Evolutionary conservation across 805 yeast genomes (phyloP), one percentile per base, ranked within the genome.

Genomic region (Yarrowia porcina): DNA sequence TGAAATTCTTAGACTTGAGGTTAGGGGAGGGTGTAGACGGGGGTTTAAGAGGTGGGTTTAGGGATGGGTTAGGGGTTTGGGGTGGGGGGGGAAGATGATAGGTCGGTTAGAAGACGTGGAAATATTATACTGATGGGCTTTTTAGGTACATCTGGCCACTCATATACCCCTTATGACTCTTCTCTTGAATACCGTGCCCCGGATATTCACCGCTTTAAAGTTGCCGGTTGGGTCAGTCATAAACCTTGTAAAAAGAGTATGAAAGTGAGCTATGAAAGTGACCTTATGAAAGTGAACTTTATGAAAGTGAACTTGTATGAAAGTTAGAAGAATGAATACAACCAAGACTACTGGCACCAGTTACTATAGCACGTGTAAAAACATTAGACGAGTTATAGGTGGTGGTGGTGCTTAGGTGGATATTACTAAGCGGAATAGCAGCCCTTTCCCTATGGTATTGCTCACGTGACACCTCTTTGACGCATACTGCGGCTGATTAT

Each of bases 1-100:
- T 36, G 61, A 38, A 54, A 54, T 41, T 54, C 52, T 38, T 54
- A 27, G 56, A n/a, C 47, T 36, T 35, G 61, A 54, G 61, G 61
- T 36, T 38, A 54, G 61, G 47, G 61, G 61, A 41, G 57, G 10
- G 11, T 17, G 18, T 17, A 21, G 25, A 20, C 10, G 39, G 6
- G 11, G 50, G 28, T 44, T 44, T 27, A 8, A 4, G 50, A 3
- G 17, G 21, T 6, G 1, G 17, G 27, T 18, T 44, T 27, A 4
- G 18, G 10, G 39, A 13, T 9, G 10, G n/a, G n/a, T 25, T 25
- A 25, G 28, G 28, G 28, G n/a, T n/a, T n/a, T n/a, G n/a, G 13
- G 6, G 36, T 3, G 20, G 11, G 20, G 23, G 38, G 18, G 35
- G 20, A 30, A 32, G 27, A 7, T 8, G n/a, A 12, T 21, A 25